Evolutionary conservation across 83 land plant species (phyloP), one percentile per base, ranked within the genome.

Genomic region (Thuja plicata): DNA sequence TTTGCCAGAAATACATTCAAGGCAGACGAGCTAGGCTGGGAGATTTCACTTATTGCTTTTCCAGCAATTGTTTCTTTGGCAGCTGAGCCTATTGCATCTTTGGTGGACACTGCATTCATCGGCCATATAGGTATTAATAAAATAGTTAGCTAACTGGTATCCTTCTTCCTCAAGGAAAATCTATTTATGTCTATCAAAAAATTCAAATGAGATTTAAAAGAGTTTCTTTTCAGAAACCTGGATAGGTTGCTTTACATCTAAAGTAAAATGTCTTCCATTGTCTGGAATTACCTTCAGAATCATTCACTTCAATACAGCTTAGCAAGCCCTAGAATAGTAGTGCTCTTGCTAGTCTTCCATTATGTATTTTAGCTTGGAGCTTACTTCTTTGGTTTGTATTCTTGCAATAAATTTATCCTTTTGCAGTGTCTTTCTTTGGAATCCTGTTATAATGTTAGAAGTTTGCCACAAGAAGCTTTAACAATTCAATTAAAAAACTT

Each of bases 21-120:
- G 84, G 30, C 84, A 24, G 84, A 80, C 8, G 84, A 80, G 48
- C 84, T 80, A 40, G 84, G 84, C 84, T 80, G 48, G 84, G 84
- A 80, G 84, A 80, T 80, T 80, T 80, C 84, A 2, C 30, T 80
- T 80, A 30, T 95, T 76, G 97, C 94, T 46, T 76, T 94, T 35
- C 97, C 97, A 40, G 96, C 97, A 17, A 90, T 94, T 38, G 62
- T 94, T 32, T 94, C 95, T 57, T 86, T 95, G 77, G 85, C 92
- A 12, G 97, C 97, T 32, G 97, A 95, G 80, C 97, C 97, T 35
- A 89, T 95, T 73, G 95, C 97, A 60, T 95, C 97, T 76, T 87
- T 95, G 38, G 89, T 95, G 84, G 97, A 95, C 79, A 95, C 97
- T 15, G 97, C 96, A 66, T 95, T 95, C 84, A 90, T 95, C 77